phyloP scores from a whole-genome alignment of 345 rosid species.

The Hibiscus syriacus region DNA sequence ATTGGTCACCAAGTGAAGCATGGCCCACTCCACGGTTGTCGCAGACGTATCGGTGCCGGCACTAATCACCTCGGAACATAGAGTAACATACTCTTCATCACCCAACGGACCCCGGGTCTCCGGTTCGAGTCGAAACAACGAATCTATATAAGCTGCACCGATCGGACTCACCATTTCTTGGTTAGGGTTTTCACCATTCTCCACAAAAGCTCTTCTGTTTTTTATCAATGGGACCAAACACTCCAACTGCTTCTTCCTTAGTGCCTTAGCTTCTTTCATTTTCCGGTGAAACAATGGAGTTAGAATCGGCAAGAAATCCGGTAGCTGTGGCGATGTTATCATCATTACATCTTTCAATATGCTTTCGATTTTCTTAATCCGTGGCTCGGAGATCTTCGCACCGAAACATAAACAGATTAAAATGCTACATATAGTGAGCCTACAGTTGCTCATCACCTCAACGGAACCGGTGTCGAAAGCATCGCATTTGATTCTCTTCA shows the following conservation, averaged over 20 bases:
- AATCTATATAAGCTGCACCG: conserved; percentile 93
- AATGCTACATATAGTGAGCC: no score
- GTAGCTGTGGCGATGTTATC: conserved; percentile 50
- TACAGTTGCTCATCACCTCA: conserved; percentile 69
- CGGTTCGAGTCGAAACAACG: conserved; percentile 45
- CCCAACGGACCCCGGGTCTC: conserved; percentile 41
- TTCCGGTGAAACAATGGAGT: conserved; percentile 58
- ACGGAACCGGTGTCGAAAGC: conserved; percentile 43
- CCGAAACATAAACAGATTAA: no score
- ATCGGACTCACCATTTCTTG: conserved; percentile 73
- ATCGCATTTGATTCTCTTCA: conserved; percentile 51
- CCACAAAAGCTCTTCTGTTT: conserved; percentile 51
- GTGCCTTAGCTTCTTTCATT: conserved; percentile 49
- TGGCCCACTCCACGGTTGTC: conserved; percentile 74
- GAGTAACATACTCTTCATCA: no score
- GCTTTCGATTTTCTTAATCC: conserved; percentile 52
- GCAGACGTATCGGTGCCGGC: conserved; percentile 88
- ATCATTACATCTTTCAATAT: conserved; percentile 80
- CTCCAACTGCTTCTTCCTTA: conserved; percentile 71
- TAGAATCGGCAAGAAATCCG: no score
- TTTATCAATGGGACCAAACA: conserved; percentile 67
- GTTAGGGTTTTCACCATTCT: no score
- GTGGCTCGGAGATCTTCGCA: conserved; percentile 45
- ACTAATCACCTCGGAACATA: no score
- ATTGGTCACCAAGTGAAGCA: conserved; percentile 54